Conservation (phyloP, 179 eudicot genomes). For the Pouteria campechiana region DNA sequence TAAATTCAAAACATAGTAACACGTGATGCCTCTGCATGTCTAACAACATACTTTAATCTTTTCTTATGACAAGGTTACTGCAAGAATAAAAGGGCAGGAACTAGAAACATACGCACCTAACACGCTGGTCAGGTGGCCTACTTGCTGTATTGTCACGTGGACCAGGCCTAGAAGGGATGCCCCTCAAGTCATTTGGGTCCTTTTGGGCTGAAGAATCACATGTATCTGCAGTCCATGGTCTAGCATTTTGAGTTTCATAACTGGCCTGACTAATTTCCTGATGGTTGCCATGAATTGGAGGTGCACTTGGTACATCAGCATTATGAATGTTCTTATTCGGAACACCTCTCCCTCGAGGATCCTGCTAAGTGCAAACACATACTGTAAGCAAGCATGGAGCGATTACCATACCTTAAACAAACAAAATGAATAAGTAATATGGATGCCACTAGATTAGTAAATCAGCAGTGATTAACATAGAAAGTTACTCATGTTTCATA, state of each 20-base stretch:
- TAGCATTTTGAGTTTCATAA: constrained; percentile 7
- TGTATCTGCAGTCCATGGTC: constrained; percentile 12
- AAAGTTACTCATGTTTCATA: no score
- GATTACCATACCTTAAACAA: no score
- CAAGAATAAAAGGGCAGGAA: not conserved
- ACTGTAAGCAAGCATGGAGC: no score
- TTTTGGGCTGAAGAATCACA: constrained; percentile 10
- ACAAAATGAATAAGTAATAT: no score
- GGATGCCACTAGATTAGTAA: no score
- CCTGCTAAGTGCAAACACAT: constrained; percentile 17
- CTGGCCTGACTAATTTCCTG: constrained; percentile 22
- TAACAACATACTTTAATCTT: no score
- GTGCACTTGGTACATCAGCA: constrained; percentile 78
- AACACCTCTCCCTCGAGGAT: constrained; percentile 1
- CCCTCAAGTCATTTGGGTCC: constrained; percentile 9
- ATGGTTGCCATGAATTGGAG: constrained; percentile 42
- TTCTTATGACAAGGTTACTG: no score
- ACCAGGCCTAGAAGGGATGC: constrained; percentile 13
- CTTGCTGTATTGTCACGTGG: constrained; percentile 13
- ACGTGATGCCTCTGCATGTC: no score
- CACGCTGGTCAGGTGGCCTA: constrained; percentile 15
- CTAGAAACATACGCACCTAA: constrained; percentile 32
- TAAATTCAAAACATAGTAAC: not conserved
- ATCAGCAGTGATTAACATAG: no score
- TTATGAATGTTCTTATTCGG: constrained; percentile 15